Conservation (phyloP, 257 asterid species). For the Handroanthus guayacan region DNA sequence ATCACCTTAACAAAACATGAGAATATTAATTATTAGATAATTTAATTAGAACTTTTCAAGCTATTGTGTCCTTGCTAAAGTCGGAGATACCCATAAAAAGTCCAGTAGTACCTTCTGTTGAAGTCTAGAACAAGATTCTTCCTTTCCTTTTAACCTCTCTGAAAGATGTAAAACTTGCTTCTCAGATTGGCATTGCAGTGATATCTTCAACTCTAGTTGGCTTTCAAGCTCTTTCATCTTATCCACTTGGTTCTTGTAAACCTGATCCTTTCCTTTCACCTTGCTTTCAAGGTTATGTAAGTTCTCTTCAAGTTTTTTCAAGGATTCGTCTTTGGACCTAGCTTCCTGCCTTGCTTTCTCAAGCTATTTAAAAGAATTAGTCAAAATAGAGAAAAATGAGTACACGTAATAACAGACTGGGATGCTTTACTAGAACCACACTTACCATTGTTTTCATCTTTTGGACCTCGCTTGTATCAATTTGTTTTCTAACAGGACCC, state of each 20-base stretch:
- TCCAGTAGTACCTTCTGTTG: constrained; percentile 69
- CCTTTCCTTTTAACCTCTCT: constrained; percentile 76
- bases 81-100: background rate
- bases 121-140: constrained; percentile 72
- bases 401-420: constrained; percentile 5
- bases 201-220: constrained; percentile 65
- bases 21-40: background rate
- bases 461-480: constrained; percentile 82
- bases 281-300: constrained; percentile 79
- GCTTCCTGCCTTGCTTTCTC: constrained; percentile 84
- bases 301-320: constrained; percentile 83
- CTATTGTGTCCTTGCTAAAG: background rate
- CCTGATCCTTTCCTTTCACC: constrained; percentile 81
- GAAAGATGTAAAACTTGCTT: constrained; percentile 72
- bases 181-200: constrained; percentile 66
- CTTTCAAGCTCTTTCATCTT: constrained; percentile 81
- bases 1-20: constrained; percentile 52
- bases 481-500: constrained; percentile 83
- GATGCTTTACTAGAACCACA: constrained; percentile 20
- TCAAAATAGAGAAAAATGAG: constrained; percentile 11
- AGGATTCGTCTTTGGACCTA: constrained; percentile 73
- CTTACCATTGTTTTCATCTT: constrained; percentile 80
- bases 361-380: constrained; percentile 51
- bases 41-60: background rate
- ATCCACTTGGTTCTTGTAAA: constrained; percentile 71